phyloP scores from a whole-genome alignment of 164 flowering plant species.

The Akebia trifoliata region DNA sequence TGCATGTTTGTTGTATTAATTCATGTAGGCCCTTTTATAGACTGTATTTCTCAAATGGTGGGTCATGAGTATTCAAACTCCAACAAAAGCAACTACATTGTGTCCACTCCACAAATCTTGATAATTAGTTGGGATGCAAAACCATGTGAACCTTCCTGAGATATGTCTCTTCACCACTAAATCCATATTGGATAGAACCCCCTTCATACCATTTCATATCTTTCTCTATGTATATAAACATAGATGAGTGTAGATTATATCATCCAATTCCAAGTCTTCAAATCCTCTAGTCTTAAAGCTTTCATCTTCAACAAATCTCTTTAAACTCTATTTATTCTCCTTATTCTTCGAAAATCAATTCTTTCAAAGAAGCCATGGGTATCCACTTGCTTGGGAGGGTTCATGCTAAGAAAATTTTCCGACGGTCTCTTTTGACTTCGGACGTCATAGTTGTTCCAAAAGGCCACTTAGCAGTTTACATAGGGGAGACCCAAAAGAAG shows the following conservation, averaged over 20 bases:
- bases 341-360: neutral
- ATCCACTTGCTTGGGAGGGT: conserved; percentile 9
- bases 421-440: neutral
- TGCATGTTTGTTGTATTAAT: too few species aligned
- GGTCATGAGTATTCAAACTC: neutral
- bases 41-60: too few species aligned
- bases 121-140: neutral
- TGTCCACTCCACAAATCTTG: neutral
- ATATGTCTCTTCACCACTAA: neutral
- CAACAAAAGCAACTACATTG: neutral
- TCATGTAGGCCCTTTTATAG: too few species aligned
- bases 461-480: conserved; percentile 33
- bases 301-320: neutral
- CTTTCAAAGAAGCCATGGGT: conserved; percentile 21
- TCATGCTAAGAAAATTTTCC: conserved; percentile 10
- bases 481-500: conserved; percentile 24
- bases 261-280: neutral
- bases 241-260: neutral
- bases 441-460: conserved; percentile 18
- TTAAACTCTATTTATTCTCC: neutral
- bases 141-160: neutral
- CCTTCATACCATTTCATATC: neutral
- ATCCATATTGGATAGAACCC: neutral
- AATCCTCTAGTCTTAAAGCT: neutral
- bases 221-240: neutral